A percentile compares a stretch with the other conserved stretches of the same genome.
Conservation (phyloP, 805 yeast species). For the Blastobotrys parvus region DNA sequence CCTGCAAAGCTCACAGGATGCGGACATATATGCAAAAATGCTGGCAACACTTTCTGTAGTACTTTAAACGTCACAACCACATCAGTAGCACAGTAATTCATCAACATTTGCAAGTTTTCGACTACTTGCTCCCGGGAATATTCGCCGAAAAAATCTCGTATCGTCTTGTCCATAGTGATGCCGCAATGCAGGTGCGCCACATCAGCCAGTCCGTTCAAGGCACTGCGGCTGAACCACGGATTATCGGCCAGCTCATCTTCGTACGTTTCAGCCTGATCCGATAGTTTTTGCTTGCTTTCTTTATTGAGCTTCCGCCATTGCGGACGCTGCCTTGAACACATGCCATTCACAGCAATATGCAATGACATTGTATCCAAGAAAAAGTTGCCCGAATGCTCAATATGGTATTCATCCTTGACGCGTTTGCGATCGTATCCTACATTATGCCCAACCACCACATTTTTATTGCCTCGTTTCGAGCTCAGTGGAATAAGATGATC, state of each 20-base stretch:
- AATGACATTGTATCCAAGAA: slow-evolving; percentile 87
- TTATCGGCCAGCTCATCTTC: slow-evolving; percentile 17
- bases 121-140: slow-evolving; percentile 45
- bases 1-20: slow-evolving; percentile 96
- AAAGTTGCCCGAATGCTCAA: slow-evolving; percentile 61
- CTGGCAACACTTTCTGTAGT: slow-evolving; percentile 59
- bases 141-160: slow-evolving; percentile 56
- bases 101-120: slow-evolving; percentile 49
- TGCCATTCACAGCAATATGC: slow-evolving; percentile 84
- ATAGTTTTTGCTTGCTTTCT: slow-evolving; percentile 18
- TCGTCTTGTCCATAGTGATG: slow-evolving; percentile 54
- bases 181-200: slow-evolving; percentile 76
- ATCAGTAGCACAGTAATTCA: slow-evolving; percentile 80
- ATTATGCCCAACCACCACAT: slow-evolving; percentile 79
- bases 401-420: slow-evolving; percentile 70
- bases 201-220: slow-evolving; percentile 70
- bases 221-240: slow-evolving; percentile 79
- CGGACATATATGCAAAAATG: slow-evolving; percentile 60
- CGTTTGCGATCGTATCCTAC: slow-evolving; percentile 87
- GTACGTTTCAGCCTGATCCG: slow-evolving; percentile 19
- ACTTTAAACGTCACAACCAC: slow-evolving; percentile 69
- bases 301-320: slow-evolving; percentile 46
- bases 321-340: slow-evolving; percentile 86
- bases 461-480: slow-evolving; percentile 28
- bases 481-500: slow-evolving; percentile 72